Evolutionary conservation across 1,139 yeast genomes (phyloP), one percentile per base, ranked within the genome.

Genomic region (Zhuliangozyma parablackwelliae): DNA sequence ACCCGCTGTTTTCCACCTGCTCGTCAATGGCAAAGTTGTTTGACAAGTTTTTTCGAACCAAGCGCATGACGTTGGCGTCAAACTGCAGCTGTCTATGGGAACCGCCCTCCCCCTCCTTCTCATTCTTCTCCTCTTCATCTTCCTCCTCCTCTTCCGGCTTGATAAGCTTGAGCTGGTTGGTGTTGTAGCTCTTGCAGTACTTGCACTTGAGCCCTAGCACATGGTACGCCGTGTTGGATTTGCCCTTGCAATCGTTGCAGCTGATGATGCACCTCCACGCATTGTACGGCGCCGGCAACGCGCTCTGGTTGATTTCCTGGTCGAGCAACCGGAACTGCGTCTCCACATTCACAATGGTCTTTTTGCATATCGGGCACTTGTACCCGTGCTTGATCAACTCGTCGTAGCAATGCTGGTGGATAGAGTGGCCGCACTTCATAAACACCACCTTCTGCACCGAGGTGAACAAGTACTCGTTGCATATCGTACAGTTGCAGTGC

Each of bases 401-500:
- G 42, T 81, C 81, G 55, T 81, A 89, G 56, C 97, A 90, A 26
- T 62, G 57, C 54, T 88, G 89, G 61, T 90, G 97, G 43, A 90
- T 89, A 34, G 95, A 87, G 61, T 90, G 97, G 4, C 97, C 97
- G 60, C 97, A 90, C 35, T 78, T 75, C 96, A 90, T 88, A 57
- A 89, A 88, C 12, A 88, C 95, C 29, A 89, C 95, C 24, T 89
- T 83, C 51, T 72, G 75, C 5, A 85, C 80, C n/a, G 94, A 82
- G 6, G 89, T 84, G 56, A 90, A 90, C 75, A 90, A 77, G 56
- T 82, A 89, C 50, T 89, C 97, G 42, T 85, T 88, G 61, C 97
- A 90, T 28, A 90, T 87, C 1, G 96, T 95, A 57, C 97, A 90
- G 56, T 89, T 82, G 42, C 95, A 84, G 56, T 85, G 94, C 1